Evolutionary conservation across 148 eudicot species (phyloP), one percentile per base, ranked within the genome.

Genomic region (Agrostemma githago): DNA sequence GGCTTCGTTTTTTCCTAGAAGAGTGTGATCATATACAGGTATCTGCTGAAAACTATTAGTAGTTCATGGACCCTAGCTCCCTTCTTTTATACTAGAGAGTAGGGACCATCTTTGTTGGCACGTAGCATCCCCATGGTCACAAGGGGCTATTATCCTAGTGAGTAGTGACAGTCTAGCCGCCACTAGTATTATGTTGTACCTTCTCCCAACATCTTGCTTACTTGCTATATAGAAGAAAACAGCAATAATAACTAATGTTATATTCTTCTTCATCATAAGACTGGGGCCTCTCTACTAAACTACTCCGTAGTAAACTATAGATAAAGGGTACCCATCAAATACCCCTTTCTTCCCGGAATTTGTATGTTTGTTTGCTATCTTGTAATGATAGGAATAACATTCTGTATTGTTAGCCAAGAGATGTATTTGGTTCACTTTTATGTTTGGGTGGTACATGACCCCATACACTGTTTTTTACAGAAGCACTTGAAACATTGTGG

Each of bases 11-110:
- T 77, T 94, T 94, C 77, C 68, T 88, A 15, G 98, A 94, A 87
- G 98, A 91, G 79, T 87, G 96, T 76, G 97, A 91, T 77, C 96
- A 82, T 82, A 78, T 90, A 74, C 98, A 91, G 98, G 98, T 94
- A 85, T 68, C 56, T 57, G 11, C 46, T 43, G 20, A 10, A 48
- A 48, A 10, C 57, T 56, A 40, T 65, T 15, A 54, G 34, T 6
- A 39, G 26, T 20, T n/a, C 19, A 17, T 59, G 62, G 62, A 19
- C 4, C 62, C 10, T 8, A 1, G 26, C 20, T 14, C n/a, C 19
- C 8, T 14, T 0, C 10, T 60, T 21, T 60, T 21, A 2, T 60
- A 60, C 8, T 19, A 9, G n/a, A n/a, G n/a, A n/a, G n/a, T n/a
- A n/a, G 9, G 34, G 64, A 19, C 1, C 21, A 17, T 58, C 21